Evolutionary conservation across 2,329 filamentous ascomycete species (phyloP).

Genomic region (Ceratocystiopsis sp.): DNA sequence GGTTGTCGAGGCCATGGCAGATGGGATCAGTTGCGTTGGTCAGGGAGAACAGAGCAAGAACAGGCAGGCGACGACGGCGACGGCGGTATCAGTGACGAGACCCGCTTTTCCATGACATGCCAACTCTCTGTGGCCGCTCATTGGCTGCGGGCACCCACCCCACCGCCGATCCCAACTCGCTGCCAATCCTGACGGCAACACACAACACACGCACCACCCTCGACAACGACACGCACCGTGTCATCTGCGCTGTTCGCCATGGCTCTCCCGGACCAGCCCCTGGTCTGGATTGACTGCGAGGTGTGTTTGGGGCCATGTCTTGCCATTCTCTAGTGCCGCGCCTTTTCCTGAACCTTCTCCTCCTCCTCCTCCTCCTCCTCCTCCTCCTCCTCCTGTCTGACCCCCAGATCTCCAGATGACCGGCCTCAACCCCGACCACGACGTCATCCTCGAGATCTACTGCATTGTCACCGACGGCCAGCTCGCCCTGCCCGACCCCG

Average conservation of each 20-base stretch:
- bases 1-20: too few relatives aligned
- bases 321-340: too few relatives aligned
- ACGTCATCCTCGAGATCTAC: constrained; percentile 80
- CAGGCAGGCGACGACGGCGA: too few relatives aligned
- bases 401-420: constrained; percentile 53
- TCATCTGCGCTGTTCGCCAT: not conserved
- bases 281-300: constrained; percentile 10
- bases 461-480: constrained; percentile 78
- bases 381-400: not conserved
- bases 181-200: too few relatives aligned
- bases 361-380: not conserved
- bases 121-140: too few relatives aligned
- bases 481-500: constrained; percentile 23
- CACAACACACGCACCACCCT: not conserved
- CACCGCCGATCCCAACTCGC: too few relatives aligned
- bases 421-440: constrained; percentile 57
- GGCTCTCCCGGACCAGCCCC: constrained; percentile 2
- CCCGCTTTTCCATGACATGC: too few relatives aligned
- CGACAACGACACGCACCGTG: not conserved
- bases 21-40: too few relatives aligned
- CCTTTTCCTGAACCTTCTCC: not conserved
- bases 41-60: too few relatives aligned
- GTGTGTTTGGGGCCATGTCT: too few relatives aligned
- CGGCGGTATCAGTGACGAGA: too few relatives aligned
- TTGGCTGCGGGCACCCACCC: too few relatives aligned